Evolutionary conservation across 179 eudicot species (phyloP), one percentile per base, ranked within the genome.

Genomic region (Beta lomatogona): DNA sequence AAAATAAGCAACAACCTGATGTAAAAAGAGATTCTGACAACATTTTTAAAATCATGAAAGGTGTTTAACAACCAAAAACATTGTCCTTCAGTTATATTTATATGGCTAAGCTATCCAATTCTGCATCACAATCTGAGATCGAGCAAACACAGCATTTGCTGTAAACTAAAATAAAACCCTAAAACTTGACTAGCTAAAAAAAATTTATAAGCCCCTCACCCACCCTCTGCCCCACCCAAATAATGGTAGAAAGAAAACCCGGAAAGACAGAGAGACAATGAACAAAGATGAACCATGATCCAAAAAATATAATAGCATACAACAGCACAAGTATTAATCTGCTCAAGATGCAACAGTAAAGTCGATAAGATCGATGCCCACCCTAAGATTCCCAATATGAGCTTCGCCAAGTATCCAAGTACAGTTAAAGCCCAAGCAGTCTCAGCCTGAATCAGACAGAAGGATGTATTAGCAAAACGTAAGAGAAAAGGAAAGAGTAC

Each of bases 401-500:
- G 87, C 75, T 96, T 96, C 59, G 97, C 99, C 88, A 96, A 83
- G 91, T 96, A 94, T 81, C 99, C 98, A 83, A 96, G 91, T 80
- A 96, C 93, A 78, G 99, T 96, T 89, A 96, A 83, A 85, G 98
- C 99, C 99, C 99, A 96, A 14, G 99, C 75, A 83, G 99, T 87
- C 84, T 96, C 99, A 53, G 99, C 99, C 99, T 96, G 89, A 80
- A 88, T 36, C 36, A 61, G 79, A 50, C 54, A 87, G 75, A 46
- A 54, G 77, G 22, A 71, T 80, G 69, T 59, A 83, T 83, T 74
- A 87, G 79, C 45, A 78, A 80, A 45, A 46, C 70, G 77, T 25
- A 36, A 79, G 46, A 48, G 4, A 16, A 41, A 67, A 77, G 69
- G 82, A 10, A 54, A 18, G 59, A 58, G 8, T 41, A 69, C 36